Base-by-base conservation (phyloP, 1,284 basidiomycete species). In the Gomphus sp. region DNA sequence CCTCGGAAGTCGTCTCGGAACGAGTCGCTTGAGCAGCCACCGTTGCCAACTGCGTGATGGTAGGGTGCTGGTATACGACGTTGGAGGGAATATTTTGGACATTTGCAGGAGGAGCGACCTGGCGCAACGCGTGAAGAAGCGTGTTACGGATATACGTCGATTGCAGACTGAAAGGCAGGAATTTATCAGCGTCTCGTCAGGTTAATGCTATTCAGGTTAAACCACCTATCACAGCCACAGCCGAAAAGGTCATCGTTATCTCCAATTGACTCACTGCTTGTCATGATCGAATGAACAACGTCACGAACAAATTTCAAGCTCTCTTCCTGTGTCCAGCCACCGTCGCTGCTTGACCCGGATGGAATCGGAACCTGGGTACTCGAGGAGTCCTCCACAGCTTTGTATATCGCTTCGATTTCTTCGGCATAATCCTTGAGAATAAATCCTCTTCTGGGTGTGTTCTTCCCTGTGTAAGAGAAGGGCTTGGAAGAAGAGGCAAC, bases 321-420 rank as follows among this genome's bases (percentile, higher is more conserved):
- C 18, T 47, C 34, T 10, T 59, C 48, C 5, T 54, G 11, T 28
- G 45, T 50, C 74, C 74, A 76, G 7, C 39, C 49, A 12, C 34
- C 57, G 16, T 43, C n/a, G 3, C 22, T 25, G 50, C n/a, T 36
- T n/a, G 43, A 25, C 8, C 31, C 39, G 2, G 45, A 10, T 0
- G 64, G 64, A 7, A 37, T 34, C 12, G 54, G 57, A 37, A 64
- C 55, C 22, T 61, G 55, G 6, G 56, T 39, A 41, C 60, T 59
- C 12, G 62, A 49, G 14, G 58, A 58, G 14, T 66, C 58, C 36
- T 63, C 55, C n/a, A 65, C 63, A 2, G 59, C 59, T 10, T 55
- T 47, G 56, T 73, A 73, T 7, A 67, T 22, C 5, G 51, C 63
- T 1, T 68, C 65, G 25, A 75, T 75, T 53, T 74, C 73, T 3